Conservation (phyloP, 495 filamentous ascomycete genomes). For the Lasiosphaeria hispida region DNA sequence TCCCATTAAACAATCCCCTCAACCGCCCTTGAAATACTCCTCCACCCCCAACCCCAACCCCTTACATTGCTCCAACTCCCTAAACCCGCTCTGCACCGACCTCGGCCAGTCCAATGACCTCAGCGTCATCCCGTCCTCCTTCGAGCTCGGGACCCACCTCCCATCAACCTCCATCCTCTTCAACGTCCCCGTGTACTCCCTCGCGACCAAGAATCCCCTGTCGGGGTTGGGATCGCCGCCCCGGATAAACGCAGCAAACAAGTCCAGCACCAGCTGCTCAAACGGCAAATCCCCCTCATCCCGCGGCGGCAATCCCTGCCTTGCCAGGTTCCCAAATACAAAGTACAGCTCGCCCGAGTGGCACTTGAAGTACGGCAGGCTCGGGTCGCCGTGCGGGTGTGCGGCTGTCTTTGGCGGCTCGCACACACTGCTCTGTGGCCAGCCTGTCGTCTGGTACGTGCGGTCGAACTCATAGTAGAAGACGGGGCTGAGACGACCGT, state of each 20-base stretch:
- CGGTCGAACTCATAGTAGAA: slow-evolving; percentile 54
- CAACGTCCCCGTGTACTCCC: slow-evolving; percentile 31
- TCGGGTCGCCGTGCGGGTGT: slow-evolving; percentile 46
- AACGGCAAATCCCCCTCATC: slow-evolving; percentile 39
- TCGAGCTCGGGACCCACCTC: slow-evolving; percentile 31
- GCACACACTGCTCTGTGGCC: slow-evolving; percentile 46
- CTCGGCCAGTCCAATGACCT: slow-evolving; percentile 34
- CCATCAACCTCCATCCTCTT: slow-evolving; percentile 8
- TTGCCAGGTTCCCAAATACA: slow-evolving; percentile 39
- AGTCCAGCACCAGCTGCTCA: slow-evolving; percentile 35
- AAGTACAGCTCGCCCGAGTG: slow-evolving; percentile 39
- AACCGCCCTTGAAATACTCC: no score
- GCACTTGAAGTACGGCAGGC: slow-evolving; percentile 31
- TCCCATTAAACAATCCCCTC: no score
- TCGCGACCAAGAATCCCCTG: slow-evolving; percentile 25
- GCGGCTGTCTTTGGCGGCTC: slow-evolving; percentile 36
- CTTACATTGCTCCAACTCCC: no score
- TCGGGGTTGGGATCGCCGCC: slow-evolving; percentile 40
- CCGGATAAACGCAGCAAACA: slow-evolving; percentile 36
- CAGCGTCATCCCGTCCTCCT: slow-evolving; percentile 23
- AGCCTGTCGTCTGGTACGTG: slow-evolving; percentile 49
- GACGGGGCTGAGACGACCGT: slow-evolving; percentile 32
- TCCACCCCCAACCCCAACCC: no score
- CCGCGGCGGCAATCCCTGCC: slow-evolving; percentile 33
- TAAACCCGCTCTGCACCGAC: no score